Percentiles rank a stretch among this genome's conserved stretches.
These are phyloP conservation scores for Lumnitzera racemosa DNA, from an alignment of 345 rosid species.

Conservation along the genomic window DNA sequence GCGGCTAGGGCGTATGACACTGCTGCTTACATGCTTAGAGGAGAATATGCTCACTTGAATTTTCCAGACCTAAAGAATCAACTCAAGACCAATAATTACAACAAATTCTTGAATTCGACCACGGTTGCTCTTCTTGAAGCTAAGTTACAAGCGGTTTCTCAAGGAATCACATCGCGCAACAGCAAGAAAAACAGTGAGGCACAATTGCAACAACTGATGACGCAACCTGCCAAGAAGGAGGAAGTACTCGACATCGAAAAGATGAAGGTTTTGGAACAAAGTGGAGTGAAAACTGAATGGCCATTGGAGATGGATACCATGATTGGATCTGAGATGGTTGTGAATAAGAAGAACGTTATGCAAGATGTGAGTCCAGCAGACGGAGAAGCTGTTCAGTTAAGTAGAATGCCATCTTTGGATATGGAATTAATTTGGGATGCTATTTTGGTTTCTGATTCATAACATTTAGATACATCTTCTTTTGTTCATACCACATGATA, in stretches of 20 bases:
- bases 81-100: conserved; percentile 32
- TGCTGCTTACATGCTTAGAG: conserved; percentile 80
- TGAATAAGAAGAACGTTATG: conserved; percentile 15
- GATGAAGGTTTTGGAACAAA: conserved; percentile 10
- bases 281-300: conserved; percentile 25
- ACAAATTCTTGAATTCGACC: conserved; percentile 28
- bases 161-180: conserved; percentile 16
- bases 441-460: conserved; percentile 57
- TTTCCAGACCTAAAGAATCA: conserved; percentile 70
- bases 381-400: conserved; percentile 64
- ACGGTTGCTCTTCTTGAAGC: conserved; percentile 64
- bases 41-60: conserved; percentile 83
- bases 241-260: conserved; percentile 2
- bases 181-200: conserved; percentile 14
- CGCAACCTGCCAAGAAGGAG: conserved; percentile 11
- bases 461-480: conserved; percentile 8
- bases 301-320: conserved; percentile 22
- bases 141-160: conserved; percentile 56
- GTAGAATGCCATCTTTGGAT: conserved; percentile 97
- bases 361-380: conserved; percentile 27
- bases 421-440: conserved; percentile 98
- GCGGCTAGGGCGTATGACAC: conserved; percentile 94
- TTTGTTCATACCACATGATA: too few relatives aligned
- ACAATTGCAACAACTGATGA: background rate
- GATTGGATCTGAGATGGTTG: conserved; percentile 19